Percentiles rank a stretch among this genome's conserved stretches.
Conservation (phyloP, 1,284 basidiomycete genomes). For the Rhodotorula glutinis region DNA sequence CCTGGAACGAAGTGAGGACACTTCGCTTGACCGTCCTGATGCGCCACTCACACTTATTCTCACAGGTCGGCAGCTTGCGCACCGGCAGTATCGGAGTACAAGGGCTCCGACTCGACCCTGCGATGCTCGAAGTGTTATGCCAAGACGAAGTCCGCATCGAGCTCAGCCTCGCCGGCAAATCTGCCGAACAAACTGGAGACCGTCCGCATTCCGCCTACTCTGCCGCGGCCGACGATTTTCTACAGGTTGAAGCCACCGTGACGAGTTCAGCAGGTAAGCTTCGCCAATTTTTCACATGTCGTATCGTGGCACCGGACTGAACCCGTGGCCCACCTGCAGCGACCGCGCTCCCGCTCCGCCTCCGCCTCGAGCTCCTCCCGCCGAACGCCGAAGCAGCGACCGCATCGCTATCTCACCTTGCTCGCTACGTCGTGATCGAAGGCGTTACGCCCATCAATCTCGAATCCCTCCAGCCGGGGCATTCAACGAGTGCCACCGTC, state of each 20-base stretch:
- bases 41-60: neutral
- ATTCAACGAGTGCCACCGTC: slow-evolving; percentile 51
- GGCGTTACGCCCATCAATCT: slow-evolving; percentile 33
- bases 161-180: slow-evolving; percentile 20
- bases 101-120: slow-evolving; percentile 66
- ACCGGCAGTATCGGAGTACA: slow-evolving; percentile 71
- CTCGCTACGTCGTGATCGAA: slow-evolving; percentile 39
- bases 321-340: slow-evolving; percentile 26
- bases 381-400: slow-evolving; percentile 52
- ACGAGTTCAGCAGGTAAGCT: slow-evolving; percentile 41
- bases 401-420: slow-evolving; percentile 26
- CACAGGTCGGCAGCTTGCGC: slow-evolving; percentile 68
- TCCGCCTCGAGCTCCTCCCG: slow-evolving; percentile 46
- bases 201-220: slow-evolving; percentile 26
- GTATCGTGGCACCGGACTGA: slow-evolving; percentile 6
- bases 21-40: neutral
- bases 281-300: slow-evolving; percentile 6
- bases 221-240: slow-evolving; percentile 42
- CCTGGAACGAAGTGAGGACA: slow-evolving; percentile 73
- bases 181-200: slow-evolving; percentile 37
- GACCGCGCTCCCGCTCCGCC: slow-evolving; percentile 38
- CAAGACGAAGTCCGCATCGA: slow-evolving; percentile 46
- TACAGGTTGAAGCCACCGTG: slow-evolving; percentile 38
- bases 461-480: slow-evolving; percentile 19
- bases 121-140: slow-evolving; percentile 70